Evolutionary conservation across 2,329 filamentous ascomycete species (phyloP).

Genomic region (Phymatotrichopsis omnivora): DNA sequence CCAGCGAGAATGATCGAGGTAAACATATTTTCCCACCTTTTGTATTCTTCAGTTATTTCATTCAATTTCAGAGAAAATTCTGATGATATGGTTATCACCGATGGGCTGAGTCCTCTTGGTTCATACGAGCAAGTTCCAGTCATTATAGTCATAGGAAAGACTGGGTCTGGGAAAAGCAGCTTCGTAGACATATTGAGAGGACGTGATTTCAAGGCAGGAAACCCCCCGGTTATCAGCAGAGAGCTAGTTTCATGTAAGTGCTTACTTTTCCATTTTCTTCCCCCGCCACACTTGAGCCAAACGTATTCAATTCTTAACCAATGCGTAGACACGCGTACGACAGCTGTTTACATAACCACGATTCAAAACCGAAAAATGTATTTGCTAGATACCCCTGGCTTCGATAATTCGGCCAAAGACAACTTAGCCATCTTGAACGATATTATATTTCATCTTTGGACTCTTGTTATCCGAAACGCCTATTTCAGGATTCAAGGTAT

Average conservation of each 20-base stretch:
- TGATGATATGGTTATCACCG: too few species aligned
- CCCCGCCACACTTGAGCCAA: too few species aligned
- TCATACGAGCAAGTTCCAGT: not conserved
- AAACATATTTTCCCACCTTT: too few species aligned
- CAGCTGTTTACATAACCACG: conserved; percentile 17
- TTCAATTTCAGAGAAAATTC: too few species aligned
- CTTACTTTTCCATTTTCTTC: too few species aligned
- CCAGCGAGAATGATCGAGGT: too few species aligned
- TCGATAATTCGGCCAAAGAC: conserved; percentile 25
- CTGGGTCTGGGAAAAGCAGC: conserved; percentile 29
- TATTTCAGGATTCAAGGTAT: conserved; percentile 8
- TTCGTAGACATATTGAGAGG: conserved; percentile 27
- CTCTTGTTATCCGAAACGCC: conserved; percentile 4
- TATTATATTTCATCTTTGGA: conserved; percentile 10
- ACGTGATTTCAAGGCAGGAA: conserved; percentile 7
- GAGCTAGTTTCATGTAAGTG: too few species aligned
- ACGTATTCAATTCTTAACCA: too few species aligned
- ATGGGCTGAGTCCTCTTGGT: too few species aligned
- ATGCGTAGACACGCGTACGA: conserved; percentile 9
- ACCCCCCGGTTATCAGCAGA: too few species aligned
- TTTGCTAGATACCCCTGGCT: conserved; percentile 27
- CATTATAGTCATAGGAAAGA: conserved; percentile 32
- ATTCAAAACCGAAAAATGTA: conserved; percentile 17
- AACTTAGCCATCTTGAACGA: conserved; percentile 26
- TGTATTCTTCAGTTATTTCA: too few species aligned